These are phyloP conservation scores for Aspergillus sp. DNA, from an alignment of 2,329 filamentous ascomycete species.

Conservation along the genomic window DNA sequence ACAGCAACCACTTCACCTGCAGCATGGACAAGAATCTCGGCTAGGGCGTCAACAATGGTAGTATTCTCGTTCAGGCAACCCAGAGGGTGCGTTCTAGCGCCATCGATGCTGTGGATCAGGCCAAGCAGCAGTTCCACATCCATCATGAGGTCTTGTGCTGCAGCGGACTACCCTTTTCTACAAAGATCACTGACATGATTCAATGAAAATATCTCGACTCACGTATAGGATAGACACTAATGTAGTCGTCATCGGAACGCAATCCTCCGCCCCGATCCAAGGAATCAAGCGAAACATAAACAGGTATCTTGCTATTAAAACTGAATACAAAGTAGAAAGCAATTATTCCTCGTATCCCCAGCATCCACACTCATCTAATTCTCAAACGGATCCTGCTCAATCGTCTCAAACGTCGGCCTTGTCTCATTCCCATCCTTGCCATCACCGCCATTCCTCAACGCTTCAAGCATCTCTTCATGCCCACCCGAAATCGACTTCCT, in stretches of 20 bases:
- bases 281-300: no score
- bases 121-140: not conserved
- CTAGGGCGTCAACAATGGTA: not conserved
- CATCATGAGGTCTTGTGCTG: not conserved
- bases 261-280: no score
- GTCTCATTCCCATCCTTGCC: constrained; percentile 5
- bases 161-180: no score
- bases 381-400: constrained; percentile 15
- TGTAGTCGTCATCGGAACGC: no score
- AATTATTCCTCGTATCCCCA: not conserved
- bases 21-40: not conserved
- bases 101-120: not conserved
- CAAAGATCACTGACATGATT: no score
- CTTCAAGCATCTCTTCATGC: constrained; percentile 18
- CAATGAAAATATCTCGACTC: no score
- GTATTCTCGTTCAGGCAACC: not conserved
- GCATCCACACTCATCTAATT: not conserved
- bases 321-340: not conserved
- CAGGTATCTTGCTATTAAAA: not conserved
- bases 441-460: constrained; percentile 22
- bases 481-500: constrained; percentile 31
- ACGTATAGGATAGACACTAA: no score
- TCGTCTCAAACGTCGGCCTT: constrained; percentile 13
- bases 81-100: not conserved
- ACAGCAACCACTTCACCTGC: not conserved